Conservation (phyloP, 192 early-diverging fungal genomes). For the Powellomyces hirtus region DNA sequence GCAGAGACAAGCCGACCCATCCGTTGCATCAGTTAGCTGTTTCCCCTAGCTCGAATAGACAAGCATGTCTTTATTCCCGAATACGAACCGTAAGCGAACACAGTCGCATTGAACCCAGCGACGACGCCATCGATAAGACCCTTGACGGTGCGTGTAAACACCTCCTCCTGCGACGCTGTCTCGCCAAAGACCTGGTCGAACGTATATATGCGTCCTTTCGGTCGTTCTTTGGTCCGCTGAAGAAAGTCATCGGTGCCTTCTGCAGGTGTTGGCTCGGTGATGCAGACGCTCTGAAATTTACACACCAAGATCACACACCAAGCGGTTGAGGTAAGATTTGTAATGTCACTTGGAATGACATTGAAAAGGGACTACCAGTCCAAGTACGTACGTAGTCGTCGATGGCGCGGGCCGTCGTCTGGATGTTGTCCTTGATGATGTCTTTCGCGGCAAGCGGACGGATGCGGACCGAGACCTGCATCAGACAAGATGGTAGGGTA, state of each 20-base stretch:
- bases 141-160: slow-evolving; percentile 43
- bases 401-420: slow-evolving; percentile 1
- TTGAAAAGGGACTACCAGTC: not conserved
- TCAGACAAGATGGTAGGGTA: not conserved
- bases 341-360: not conserved
- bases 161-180: slow-evolving; percentile 58
- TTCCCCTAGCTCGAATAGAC: not conserved
- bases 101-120: slow-evolving; percentile 71
- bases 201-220: slow-evolving; percentile 64
- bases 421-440: slow-evolving; percentile 17
- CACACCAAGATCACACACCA: not conserved
- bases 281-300: slow-evolving; percentile 62
- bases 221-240: slow-evolving; percentile 61
- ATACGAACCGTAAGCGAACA: slow-evolving; percentile 79
- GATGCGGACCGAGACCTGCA: slow-evolving; percentile 42
- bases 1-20: not conserved
- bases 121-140: slow-evolving; percentile 65
- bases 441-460: slow-evolving; percentile 40
- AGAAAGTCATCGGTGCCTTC: no score
- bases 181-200: slow-evolving; percentile 74
- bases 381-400: slow-evolving; percentile 22
- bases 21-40: no score
- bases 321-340: not conserved
- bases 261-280: slow-evolving; percentile 73
- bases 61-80: slow-evolving; percentile 31